phyloP scores from a whole-genome alignment of 176 grass and related monocot species.

The Cocos nucifera region DNA sequence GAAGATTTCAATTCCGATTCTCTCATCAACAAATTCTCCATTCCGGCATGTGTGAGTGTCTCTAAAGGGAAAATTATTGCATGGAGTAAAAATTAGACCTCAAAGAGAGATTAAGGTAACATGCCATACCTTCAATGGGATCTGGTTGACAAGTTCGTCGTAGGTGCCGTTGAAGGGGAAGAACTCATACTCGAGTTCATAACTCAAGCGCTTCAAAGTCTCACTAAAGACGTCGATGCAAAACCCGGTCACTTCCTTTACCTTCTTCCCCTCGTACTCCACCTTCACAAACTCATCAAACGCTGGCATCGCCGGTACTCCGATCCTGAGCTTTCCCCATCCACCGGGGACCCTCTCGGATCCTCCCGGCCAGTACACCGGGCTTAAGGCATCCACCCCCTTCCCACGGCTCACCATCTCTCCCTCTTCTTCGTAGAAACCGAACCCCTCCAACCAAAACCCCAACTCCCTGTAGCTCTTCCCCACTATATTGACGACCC shows the following conservation, averaged over 20 bases:
- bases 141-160: slow-evolving; percentile 18
- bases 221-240: slow-evolving; percentile 26
- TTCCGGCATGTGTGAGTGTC: too few species aligned
- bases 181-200: slow-evolving; percentile 23
- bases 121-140: slow-evolving; percentile 17
- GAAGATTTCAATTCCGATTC: too few species aligned
- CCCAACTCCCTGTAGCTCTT: slow-evolving; percentile 10
- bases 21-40: too few species aligned
- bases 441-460: slow-evolving; percentile 19
- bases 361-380: slow-evolving; percentile 19
- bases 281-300: slow-evolving; percentile 23
- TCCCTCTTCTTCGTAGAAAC: slow-evolving; percentile 9
- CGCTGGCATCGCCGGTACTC: slow-evolving; percentile 9
- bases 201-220: slow-evolving; percentile 11
- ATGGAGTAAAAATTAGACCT: too few species aligned
- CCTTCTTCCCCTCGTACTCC: background rate
- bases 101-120: too few species aligned
- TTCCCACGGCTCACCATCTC: background rate
- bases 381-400: background rate
- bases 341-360: slow-evolving; percentile 16
- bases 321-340: slow-evolving; percentile 18
- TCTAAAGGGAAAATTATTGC: too few species aligned
- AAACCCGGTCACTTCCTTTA: slow-evolving; percentile 15
- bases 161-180: background rate
- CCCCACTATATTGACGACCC: slow-evolving; percentile 17